These are phyloP conservation scores for Aristolochia fimbriata DNA, from an alignment of 164 flowering plant genomes.

Conservation along the genomic window DNA sequence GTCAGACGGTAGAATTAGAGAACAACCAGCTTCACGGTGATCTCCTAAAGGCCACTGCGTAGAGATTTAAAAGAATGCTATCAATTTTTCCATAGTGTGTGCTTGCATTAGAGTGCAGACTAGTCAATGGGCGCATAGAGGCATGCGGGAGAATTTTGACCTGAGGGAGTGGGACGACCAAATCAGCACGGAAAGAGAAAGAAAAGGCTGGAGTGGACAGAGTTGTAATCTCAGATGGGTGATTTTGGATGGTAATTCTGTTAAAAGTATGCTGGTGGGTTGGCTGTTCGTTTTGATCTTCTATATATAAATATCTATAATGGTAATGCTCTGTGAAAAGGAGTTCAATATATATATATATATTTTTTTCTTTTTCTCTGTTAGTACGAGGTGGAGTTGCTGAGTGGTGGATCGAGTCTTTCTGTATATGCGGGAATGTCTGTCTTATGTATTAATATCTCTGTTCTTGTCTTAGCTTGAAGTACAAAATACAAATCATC, in stretches of 20 bases:
- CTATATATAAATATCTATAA: neutral
- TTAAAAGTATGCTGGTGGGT: neutral
- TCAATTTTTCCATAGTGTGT: conserved; percentile 34
- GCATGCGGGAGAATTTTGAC: conserved; percentile 12
- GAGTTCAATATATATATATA: conserved; percentile 2
- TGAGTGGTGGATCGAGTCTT: conserved; percentile 23
- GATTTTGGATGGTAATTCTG: conserved; percentile 1
- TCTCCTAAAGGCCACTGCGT: conserved; percentile 19
- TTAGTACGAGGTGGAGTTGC: conserved; percentile 1
- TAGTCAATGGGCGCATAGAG: conserved; percentile 10
- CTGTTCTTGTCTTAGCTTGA: conserved; percentile 11
- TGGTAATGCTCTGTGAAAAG: conserved; percentile 5
- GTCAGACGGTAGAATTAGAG: neutral
- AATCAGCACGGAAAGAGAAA: neutral
- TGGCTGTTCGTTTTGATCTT: conserved; percentile 5
- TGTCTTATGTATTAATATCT: conserved; percentile 11
- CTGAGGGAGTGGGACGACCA: conserved; percentile 5
- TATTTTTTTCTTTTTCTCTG: neutral
- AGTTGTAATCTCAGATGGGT: conserved; percentile 6
- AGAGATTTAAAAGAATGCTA: conserved; percentile 16
- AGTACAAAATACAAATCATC: conserved; percentile 10
- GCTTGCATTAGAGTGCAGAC: conserved; percentile 34
- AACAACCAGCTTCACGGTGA: neutral
- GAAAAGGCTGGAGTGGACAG: conserved; percentile 4
- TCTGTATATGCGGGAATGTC: conserved; percentile 20